Conservation (phyloP, 306 rosid species). For the Dalbergia cultrata region DNA sequence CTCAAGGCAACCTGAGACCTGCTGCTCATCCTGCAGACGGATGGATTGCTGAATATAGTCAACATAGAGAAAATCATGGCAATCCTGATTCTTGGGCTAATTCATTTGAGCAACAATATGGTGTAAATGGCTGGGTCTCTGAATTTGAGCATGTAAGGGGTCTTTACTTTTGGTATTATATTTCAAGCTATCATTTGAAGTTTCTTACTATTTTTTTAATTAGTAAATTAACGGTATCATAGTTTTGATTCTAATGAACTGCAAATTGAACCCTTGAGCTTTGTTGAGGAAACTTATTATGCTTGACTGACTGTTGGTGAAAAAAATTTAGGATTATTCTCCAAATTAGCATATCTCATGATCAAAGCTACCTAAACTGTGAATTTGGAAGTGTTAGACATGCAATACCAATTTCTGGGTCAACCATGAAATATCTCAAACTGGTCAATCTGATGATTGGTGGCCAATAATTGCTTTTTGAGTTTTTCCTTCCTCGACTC, state of each 20-base stretch:
- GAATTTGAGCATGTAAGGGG: constrained; percentile 88
- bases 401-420: constrained; percentile 25
- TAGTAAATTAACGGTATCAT: neutral
- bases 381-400: constrained; percentile 30
- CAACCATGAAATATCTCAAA: constrained; percentile 22
- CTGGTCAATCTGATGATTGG: constrained; percentile 27
- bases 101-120: constrained; percentile 88
- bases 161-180: constrained; percentile 24
- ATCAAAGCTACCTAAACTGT: constrained; percentile 20
- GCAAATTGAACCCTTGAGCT: constrained; percentile 35
- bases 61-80: constrained; percentile 64
- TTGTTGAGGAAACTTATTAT: constrained; percentile 33
- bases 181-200: constrained; percentile 27
- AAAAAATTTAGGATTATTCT: constrained; percentile 3
- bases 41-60: constrained; percentile 86
- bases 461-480: constrained; percentile 6
- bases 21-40: constrained; percentile 70
- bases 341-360: neutral
- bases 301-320: constrained; percentile 19
- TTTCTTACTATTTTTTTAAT: constrained; percentile 5
- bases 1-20: constrained; percentile 77
- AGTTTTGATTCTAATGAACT: constrained; percentile 13
- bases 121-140: constrained; percentile 92
- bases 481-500: constrained; percentile 3
- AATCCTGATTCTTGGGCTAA: constrained; percentile 85